Percentiles rank a stretch among this genome's conserved stretches.
phyloP scores from a whole-genome alignment of 2,329 filamentous ascomycete genomes.

The Aspergillus phoenicis region DNA sequence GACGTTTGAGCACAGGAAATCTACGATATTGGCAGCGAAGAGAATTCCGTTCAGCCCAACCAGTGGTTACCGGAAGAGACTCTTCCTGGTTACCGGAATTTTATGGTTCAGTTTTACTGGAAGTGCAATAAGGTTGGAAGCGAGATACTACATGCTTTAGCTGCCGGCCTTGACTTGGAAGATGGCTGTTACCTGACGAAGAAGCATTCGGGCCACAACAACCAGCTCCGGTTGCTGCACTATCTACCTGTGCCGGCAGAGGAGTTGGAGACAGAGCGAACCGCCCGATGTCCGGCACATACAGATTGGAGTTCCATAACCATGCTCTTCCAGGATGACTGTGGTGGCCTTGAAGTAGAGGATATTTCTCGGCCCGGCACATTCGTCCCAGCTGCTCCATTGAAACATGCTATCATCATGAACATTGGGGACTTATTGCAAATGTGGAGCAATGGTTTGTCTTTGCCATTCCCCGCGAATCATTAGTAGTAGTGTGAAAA shows the following conservation, averaged over 20 bases:
- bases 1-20: conserved; percentile 45
- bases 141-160: conserved; percentile 52
- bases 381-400: conserved; percentile 46
- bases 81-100: conserved; percentile 51
- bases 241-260: conserved; percentile 55
- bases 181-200: conserved; percentile 49
- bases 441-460: conserved; percentile 53
- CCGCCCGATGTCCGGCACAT: conserved; percentile 56
- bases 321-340: conserved; percentile 57
- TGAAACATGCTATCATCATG: conserved; percentile 49
- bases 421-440: conserved; percentile 56
- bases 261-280: conserved; percentile 46
- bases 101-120: conserved; percentile 55
- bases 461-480: not conserved
- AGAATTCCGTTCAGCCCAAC: conserved; percentile 50
- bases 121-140: conserved; percentile 47
- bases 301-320: conserved; percentile 59
- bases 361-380: conserved; percentile 42
- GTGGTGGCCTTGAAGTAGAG: conserved; percentile 56
- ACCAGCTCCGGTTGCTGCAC: conserved; percentile 63
- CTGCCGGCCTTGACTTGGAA: conserved; percentile 51
- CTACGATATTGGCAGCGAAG: conserved; percentile 56
- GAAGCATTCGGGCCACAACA: conserved; percentile 59
- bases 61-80: conserved; percentile 52
- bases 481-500: not conserved